Percentiles rank a stretch among this genome's conserved stretches.
These are phyloP conservation scores for Raphanus sativus DNA, from an alignment of 345 rosid species.

Conservation along the genomic window DNA sequence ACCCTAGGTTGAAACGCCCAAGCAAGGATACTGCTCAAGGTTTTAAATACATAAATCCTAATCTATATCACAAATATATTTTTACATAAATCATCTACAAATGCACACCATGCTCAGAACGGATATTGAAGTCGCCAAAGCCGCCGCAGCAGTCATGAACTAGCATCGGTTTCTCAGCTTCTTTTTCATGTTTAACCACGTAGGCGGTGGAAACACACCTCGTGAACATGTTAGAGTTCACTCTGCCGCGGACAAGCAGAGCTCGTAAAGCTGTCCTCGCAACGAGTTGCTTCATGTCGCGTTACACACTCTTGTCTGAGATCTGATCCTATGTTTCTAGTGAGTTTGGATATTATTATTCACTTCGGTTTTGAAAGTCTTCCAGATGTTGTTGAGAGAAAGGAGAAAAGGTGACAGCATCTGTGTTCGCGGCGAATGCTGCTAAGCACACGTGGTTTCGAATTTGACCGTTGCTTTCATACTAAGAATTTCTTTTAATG, in stretches of 20 bases:
- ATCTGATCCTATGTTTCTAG: background rate
- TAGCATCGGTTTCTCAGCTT: background rate
- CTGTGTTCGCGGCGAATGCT: slow-evolving; percentile 14
- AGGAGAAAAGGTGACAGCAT: background rate
- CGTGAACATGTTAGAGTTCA: background rate
- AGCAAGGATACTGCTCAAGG: background rate
- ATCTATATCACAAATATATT: background rate
- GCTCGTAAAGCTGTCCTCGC: slow-evolving; percentile 33
- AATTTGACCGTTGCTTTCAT: background rate
- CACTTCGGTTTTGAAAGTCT: background rate
- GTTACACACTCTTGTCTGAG: background rate
- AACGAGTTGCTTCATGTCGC: slow-evolving; percentile 42
- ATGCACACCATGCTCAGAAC: background rate
- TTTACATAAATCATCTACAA: background rate
- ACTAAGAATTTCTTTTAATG: background rate
- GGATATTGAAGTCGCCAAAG: slow-evolving; percentile 4
- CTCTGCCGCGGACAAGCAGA: slow-evolving; percentile 27
- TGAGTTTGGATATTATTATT: background rate
- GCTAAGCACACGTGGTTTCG: slow-evolving; percentile 9
- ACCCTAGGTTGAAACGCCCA: slow-evolving; percentile 10
- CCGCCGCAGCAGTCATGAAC: slow-evolving; percentile 1
- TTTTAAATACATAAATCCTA: background rate
- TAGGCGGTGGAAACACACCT: slow-evolving; percentile 16
- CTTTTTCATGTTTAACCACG: background rate
- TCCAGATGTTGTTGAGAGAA: background rate